Percentiles rank a stretch among this genome's conserved stretches.
phyloP scores from a whole-genome alignment of 441 rosid species.

The Gossypium schwendimanii region DNA sequence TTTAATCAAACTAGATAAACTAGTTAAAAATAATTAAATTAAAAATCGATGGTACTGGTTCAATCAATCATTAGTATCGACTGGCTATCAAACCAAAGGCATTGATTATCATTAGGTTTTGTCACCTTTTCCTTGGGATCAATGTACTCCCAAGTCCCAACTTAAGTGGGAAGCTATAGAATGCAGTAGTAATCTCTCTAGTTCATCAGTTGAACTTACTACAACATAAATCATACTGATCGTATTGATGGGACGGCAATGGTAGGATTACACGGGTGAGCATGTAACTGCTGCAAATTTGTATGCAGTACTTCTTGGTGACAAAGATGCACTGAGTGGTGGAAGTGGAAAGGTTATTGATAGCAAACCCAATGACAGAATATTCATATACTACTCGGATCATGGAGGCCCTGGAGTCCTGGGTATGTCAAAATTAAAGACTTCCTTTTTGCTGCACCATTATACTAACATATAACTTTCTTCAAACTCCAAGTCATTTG shows the following conservation, averaged over 20 bases:
- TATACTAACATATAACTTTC: background rate
- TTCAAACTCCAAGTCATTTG: background rate
- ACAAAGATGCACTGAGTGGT: constrained; percentile 59
- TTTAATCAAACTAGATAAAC: no score
- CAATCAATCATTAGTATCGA: background rate
- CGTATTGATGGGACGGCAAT: background rate
- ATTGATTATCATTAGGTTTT: background rate
- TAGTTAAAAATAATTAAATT: no score
- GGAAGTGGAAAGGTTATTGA: constrained; percentile 80
- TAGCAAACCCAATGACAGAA: constrained; percentile 62
- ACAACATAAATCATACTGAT: background rate
- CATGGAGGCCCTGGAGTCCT: constrained; percentile 97
- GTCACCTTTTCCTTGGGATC: background rate
- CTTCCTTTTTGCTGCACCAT: background rate
- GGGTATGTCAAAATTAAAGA: constrained; percentile 30
- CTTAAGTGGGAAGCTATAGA: background rate
- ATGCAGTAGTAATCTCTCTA: background rate
- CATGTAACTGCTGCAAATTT: constrained; percentile 59
- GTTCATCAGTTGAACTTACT: background rate
- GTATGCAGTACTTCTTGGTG: constrained; percentile 77
- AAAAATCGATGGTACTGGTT: no score
- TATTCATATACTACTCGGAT: constrained; percentile 72
- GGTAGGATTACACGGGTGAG: constrained; percentile 69
- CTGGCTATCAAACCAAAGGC: background rate
- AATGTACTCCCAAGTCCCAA: background rate